Evolutionary conservation across 2,329 filamentous ascomycete genomes (phyloP), one percentile per base, ranked within the genome.

Genomic region (Stagonosporopsis rhizophila): DNA sequence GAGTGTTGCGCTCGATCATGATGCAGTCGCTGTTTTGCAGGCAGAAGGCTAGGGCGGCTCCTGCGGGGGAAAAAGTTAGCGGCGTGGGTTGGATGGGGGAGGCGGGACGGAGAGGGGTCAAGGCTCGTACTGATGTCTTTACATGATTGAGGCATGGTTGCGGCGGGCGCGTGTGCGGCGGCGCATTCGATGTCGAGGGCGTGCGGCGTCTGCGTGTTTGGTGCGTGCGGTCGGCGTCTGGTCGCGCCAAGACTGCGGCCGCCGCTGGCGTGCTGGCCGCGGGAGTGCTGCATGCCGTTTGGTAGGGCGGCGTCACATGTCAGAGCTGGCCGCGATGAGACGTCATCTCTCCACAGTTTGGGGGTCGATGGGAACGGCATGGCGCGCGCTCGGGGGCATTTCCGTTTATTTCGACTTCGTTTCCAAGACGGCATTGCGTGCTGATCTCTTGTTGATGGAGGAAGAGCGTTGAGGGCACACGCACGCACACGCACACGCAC

Each of bases 21-120:
- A 99, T 90, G 79, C 95, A 99, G 78, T 98, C 94, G 70, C 91
- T 96, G 78, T 96, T 87, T 77, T 97, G 93, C 64, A 99, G 91
- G 80, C 95, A 99, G 82, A 91, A 84, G 61, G 95, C 95, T 71
- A 99, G 87, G 19, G 95, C 95, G 61, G 90, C 89, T 79, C 94
- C 94, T 98, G 76, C 35, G 12, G 15, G 14, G 1, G 22, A 4
- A 7, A 7, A 25, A 4, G n/a, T 35, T 7, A 35, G 22, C 7
- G 27, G 6, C 27, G 3, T 30, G 11, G 3, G 3, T 7, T 3
- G 6, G n/a, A 6, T 11, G 25, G 1, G 27, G n/a, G 40, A 20
- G n/a, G 27, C 7, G 14, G 17, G n/a, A 7, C 3, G 27, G 25
- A 7, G 40, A 19, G 17, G 6, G 44, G 22, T 12, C 6, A 12